Conservation (phyloP, 495 filamentous ascomycete genomes). For the Xylaria bambusicola region DNA sequence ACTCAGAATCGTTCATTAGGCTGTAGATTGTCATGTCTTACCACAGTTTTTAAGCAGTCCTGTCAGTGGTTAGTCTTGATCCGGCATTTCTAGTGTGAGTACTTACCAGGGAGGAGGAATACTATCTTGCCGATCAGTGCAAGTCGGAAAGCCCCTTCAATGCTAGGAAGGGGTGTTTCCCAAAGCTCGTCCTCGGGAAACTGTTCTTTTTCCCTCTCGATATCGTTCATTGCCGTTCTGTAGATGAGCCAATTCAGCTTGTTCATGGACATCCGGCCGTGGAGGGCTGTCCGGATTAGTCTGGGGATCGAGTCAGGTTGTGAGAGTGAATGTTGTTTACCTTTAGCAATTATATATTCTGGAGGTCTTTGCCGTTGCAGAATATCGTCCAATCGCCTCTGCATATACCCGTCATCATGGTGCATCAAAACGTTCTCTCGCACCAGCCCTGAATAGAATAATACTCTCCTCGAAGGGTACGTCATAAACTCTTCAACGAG, state of each 20-base stretch:
- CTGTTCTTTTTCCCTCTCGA: background rate
- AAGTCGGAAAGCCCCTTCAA: slow-evolving; percentile 7
- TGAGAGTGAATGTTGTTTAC: background rate
- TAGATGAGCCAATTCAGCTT: slow-evolving; percentile 23
- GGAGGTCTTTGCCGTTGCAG: background rate
- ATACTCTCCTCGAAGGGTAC: slow-evolving; percentile 24
- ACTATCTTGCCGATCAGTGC: background rate
- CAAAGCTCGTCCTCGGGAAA: background rate
- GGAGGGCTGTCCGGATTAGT: background rate
- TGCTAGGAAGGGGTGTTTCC: background rate
- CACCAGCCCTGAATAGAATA: slow-evolving; percentile 17
- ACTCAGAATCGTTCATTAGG: background rate
- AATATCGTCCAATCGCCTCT: background rate
- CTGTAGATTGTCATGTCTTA: background rate
- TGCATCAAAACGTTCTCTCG: background rate
- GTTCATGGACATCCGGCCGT: slow-evolving; percentile 13
- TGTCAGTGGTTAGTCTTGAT: background rate
- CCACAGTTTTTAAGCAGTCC: slow-evolving; percentile 3
- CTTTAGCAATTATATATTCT: slow-evolving; percentile 10
- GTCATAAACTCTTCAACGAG: slow-evolving; percentile 22
- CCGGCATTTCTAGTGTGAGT: background rate
- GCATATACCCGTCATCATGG: background rate
- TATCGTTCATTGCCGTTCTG: slow-evolving; percentile 11
- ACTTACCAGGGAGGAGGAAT: slow-evolving; percentile 1
- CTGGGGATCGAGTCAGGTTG: too few relatives aligned